Evolutionary conservation across 495 filamentous ascomycete genomes (phyloP).

Genomic region (Aspergillus panamensis): DNA sequence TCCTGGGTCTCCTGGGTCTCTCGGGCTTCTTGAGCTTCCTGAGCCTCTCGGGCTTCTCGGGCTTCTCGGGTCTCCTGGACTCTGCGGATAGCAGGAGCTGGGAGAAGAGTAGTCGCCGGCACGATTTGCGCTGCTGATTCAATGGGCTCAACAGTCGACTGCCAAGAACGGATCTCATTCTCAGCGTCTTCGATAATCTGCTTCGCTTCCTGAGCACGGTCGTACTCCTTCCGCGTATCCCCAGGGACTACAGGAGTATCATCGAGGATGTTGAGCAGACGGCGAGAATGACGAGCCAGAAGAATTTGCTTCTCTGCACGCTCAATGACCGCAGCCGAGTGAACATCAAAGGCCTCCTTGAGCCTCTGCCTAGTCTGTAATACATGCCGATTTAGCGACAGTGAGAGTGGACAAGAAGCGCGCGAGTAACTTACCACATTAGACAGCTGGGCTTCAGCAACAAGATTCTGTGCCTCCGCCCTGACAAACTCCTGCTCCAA

Average conservation of each 20-base stretch:
- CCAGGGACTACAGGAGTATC: slow-evolving; percentile 88
- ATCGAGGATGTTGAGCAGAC: slow-evolving; percentile 83
- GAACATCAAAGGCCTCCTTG: slow-evolving; percentile 86
- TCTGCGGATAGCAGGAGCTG: slow-evolving; percentile 8
- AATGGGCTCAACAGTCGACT: slow-evolving; percentile 55
- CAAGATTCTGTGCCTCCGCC: slow-evolving; percentile 90
- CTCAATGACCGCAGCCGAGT: slow-evolving; percentile 85
- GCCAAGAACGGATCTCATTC: slow-evolving; percentile 76
- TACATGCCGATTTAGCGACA: slow-evolving; percentile 9
- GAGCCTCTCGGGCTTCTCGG: background rate
- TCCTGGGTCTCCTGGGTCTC: background rate
- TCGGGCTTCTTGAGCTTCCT: background rate
- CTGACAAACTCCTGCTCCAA: slow-evolving; percentile 95
- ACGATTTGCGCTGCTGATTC: slow-evolving; percentile 14
- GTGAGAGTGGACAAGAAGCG: background rate
- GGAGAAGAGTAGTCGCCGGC: slow-evolving; percentile 12
- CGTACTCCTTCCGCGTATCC: slow-evolving; percentile 64
- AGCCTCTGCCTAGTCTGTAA: slow-evolving; percentile 81
- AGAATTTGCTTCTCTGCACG: slow-evolving; percentile 95
- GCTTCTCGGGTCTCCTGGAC: background rate
- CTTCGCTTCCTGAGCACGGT: slow-evolving; percentile 59
- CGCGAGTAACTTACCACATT: slow-evolving; percentile 62
- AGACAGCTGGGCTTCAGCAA: slow-evolving; percentile 94
- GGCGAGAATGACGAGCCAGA: slow-evolving; percentile 81
- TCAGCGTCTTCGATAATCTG: slow-evolving; percentile 92